Conservation (phyloP, 2,329 filamentous ascomycete species). For the Lasiodiplodia sp. region DNA sequence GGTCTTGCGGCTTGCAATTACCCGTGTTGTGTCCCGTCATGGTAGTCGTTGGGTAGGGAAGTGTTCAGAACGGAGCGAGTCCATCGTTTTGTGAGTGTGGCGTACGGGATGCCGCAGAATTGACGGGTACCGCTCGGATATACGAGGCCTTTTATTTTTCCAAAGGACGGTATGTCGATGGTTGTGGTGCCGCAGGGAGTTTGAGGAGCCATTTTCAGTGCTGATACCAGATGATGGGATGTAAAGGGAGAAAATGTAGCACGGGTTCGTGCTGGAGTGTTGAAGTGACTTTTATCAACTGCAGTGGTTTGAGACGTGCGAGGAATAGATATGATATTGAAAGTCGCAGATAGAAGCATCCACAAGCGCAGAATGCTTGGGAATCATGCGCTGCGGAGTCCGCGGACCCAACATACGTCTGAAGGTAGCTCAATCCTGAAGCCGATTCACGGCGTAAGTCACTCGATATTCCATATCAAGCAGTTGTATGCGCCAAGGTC, state of each 20-base stretch:
- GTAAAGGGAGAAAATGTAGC: too few species aligned
- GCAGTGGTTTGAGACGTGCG: too few species aligned
- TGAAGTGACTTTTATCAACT: too few species aligned
- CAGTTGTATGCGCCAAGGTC: neutral
- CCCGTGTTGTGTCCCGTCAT: conserved; percentile 5
- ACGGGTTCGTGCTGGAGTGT: too few species aligned
- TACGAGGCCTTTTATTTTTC: neutral
- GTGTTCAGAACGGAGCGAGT: neutral
- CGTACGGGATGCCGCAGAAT: conserved; percentile 6
- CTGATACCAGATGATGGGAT: neutral
- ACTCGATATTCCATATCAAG: neutral
- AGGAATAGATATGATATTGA: too few species aligned
- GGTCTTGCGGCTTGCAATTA: neutral
- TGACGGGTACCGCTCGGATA: neutral
- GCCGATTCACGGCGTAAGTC: neutral
- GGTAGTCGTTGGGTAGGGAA: neutral
- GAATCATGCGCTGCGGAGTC: neutral
- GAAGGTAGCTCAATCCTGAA: too few species aligned
- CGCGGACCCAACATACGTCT: neutral
- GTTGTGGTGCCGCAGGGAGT: neutral
- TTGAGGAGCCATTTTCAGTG: neutral
- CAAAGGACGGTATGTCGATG: neutral
- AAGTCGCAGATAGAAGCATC: too few species aligned
- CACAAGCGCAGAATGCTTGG: too few species aligned
- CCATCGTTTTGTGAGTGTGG: neutral